Conservation (phyloP, 805 yeast genomes). For the Starmera dryadoides region DNA sequence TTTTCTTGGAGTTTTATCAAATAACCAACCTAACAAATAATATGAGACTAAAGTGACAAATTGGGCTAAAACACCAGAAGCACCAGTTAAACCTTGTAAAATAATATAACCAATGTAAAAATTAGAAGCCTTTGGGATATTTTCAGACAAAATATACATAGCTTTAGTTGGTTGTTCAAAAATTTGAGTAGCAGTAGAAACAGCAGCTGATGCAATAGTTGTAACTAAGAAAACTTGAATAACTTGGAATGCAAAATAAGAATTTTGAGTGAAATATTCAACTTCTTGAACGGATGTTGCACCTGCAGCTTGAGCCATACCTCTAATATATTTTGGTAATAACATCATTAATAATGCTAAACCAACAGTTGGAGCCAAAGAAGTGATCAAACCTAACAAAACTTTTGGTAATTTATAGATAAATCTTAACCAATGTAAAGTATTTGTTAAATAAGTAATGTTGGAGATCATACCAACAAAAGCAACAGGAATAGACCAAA, state of each 20-base stretch:
- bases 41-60: slow-evolving; percentile 49
- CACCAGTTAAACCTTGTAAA: slow-evolving; percentile 59
- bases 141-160: slow-evolving; percentile 52
- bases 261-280: slow-evolving; percentile 58
- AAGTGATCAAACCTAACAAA: slow-evolving; percentile 58
- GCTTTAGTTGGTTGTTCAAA: slow-evolving; percentile 51
- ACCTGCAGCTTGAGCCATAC: slow-evolving; percentile 56
- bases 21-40: slow-evolving; percentile 46
- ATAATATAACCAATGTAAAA: slow-evolving; percentile 63
- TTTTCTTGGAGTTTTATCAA: slow-evolving; percentile 63
- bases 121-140: slow-evolving; percentile 67
- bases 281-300: slow-evolving; percentile 47
- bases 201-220: slow-evolving; percentile 64
- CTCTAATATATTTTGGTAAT: slow-evolving; percentile 58
- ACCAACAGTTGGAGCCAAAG: slow-evolving; percentile 60
- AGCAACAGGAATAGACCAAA: slow-evolving; percentile 78
- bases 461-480: slow-evolving; percentile 73
- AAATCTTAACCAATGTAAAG: slow-evolving; percentile 46
- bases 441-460: slow-evolving; percentile 52
- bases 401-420: slow-evolving; percentile 46
- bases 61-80: slow-evolving; percentile 63
- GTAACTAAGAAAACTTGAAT: slow-evolving; percentile 67
- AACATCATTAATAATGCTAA: slow-evolving; percentile 59
- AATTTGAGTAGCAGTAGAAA: slow-evolving; percentile 59
- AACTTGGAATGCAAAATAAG: slow-evolving; percentile 64